Percentiles rank a stretch among this genome's conserved stretches.
phyloP scores from a whole-genome alignment of 2,329 filamentous ascomycete genomes.

The Penicillium sp. region DNA sequence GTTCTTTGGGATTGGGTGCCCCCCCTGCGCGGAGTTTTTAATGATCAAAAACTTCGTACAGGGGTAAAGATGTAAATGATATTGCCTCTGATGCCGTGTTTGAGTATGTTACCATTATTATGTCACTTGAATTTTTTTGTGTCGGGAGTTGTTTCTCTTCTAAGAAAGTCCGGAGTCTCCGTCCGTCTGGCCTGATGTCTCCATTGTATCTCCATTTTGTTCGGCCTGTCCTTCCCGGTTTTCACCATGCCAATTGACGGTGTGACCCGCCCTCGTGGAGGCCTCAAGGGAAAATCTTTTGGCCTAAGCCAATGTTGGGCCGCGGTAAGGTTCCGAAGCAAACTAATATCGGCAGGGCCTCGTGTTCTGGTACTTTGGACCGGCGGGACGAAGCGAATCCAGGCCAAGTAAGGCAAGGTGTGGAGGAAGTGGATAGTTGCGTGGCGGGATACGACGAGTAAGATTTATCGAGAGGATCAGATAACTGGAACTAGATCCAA shows the following conservation, averaged over 20 bases:
- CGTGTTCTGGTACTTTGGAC: neutral
- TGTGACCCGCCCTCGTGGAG: neutral
- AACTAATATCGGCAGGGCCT: neutral
- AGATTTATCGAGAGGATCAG: conserved; percentile 22
- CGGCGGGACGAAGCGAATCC: conserved; percentile 13
- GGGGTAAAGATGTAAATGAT: conserved; percentile 46
- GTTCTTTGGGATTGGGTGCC: neutral
- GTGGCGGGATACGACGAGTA: conserved; percentile 18
- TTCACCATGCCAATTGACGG: neutral
- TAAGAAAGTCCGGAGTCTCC: neutral
- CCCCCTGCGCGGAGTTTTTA: neutral
- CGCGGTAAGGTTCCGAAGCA: neutral
- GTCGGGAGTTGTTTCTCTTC: conserved; percentile 12
- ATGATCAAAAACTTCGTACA: neutral
- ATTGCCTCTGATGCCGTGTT: conserved; percentile 39
- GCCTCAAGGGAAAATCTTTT: neutral
- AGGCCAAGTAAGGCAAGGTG: conserved; percentile 1
- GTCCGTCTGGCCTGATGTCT: neutral
- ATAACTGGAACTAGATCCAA: conserved; percentile 24
- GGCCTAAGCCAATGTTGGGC: neutral
- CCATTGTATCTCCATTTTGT: neutral
- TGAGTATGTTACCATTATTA: conserved; percentile 28
- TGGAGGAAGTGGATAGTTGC: conserved; percentile 26
- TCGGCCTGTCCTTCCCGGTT: neutral
- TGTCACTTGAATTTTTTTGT: conserved; percentile 17